phyloP scores from a whole-genome alignment of 345 rosid species.

The Bretschneidera sinensis region DNA sequence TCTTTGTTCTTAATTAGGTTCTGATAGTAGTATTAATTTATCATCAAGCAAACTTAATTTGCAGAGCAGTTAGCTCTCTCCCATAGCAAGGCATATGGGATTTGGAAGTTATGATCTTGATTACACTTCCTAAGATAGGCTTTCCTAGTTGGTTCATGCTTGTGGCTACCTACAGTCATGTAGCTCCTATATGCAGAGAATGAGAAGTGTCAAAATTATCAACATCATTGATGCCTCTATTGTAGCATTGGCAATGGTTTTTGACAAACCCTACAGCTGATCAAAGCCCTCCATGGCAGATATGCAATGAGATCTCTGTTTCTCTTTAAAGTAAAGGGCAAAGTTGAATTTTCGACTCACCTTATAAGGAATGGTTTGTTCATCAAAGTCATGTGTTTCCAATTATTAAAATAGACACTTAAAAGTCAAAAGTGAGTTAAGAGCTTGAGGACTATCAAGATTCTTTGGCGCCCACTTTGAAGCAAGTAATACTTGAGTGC shows the following conservation, averaged over 20 bases:
- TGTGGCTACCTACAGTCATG: background rate
- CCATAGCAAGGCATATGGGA: background rate
- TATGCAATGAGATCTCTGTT: background rate
- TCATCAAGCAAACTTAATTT: background rate
- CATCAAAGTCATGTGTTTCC: background rate
- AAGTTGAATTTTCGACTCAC: slow-evolving; percentile 9
- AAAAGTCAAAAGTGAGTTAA: slow-evolving; percentile 35
- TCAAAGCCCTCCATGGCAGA: background rate
- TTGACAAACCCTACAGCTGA: background rate
- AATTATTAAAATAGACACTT: slow-evolving; percentile 4
- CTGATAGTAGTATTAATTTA: slow-evolving; percentile 1
- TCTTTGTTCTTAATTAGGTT: background rate
- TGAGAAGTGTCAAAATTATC: background rate
- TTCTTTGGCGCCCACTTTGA: slow-evolving; percentile 34
- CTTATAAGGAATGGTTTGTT: background rate
- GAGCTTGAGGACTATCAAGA: slow-evolving; percentile 15
- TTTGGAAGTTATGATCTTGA: background rate
- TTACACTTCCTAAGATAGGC: no score
- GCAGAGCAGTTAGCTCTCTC: background rate
- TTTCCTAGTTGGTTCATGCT: background rate
- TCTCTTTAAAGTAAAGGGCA: background rate
- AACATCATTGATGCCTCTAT: background rate
- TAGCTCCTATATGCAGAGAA: background rate
- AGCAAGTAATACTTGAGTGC: slow-evolving; percentile 21
- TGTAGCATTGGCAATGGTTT: background rate